Conservation (phyloP, 495 filamentous ascomycete genomes). For the Trichoderma orchidacearum region DNA sequence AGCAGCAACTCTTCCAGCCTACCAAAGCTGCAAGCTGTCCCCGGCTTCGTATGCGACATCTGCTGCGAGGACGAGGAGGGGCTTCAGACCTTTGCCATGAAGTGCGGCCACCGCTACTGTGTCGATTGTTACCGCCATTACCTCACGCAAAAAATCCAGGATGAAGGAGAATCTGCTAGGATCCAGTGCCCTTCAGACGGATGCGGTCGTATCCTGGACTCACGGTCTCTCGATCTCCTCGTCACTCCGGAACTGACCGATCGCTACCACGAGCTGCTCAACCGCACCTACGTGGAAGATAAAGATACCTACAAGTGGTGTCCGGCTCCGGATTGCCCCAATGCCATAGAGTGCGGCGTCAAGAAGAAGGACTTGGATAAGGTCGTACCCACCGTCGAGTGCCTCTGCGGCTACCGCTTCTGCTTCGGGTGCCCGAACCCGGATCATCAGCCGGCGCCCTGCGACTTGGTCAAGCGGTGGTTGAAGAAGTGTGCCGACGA, state of each 20-base stretch:
- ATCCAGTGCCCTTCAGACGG: slow-evolving; percentile 85
- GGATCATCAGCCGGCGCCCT: slow-evolving; percentile 91
- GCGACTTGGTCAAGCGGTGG: slow-evolving; percentile 87
- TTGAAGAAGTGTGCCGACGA: slow-evolving; percentile 97
- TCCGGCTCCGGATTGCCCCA: slow-evolving; percentile 87
- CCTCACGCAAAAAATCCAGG: slow-evolving; percentile 77
- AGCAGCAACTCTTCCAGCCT: slow-evolving; percentile 46
- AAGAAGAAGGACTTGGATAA: slow-evolving; percentile 72
- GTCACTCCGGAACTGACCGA: slow-evolving; percentile 59
- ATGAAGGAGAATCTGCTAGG: slow-evolving; percentile 85
- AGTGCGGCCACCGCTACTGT: slow-evolving; percentile 91
- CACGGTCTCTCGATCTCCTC: slow-evolving; percentile 71
- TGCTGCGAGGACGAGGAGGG: slow-evolving; percentile 81
- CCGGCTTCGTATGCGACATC: slow-evolving; percentile 82
- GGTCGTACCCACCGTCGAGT: slow-evolving; percentile 81
- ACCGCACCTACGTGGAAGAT: slow-evolving; percentile 92
- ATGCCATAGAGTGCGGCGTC: slow-evolving; percentile 76
- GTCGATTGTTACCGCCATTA: slow-evolving; percentile 89
- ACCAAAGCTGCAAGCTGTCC: slow-evolving; percentile 53
- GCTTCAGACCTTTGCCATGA: slow-evolving; percentile 86
- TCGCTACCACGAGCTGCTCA: slow-evolving; percentile 76
- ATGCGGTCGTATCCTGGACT: slow-evolving; percentile 85
- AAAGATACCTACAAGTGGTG: slow-evolving; percentile 94
- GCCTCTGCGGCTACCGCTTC: slow-evolving; percentile 70
- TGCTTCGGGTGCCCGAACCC: slow-evolving; percentile 91